Percentiles rank a stretch among this genome's conserved stretches.
phyloP scores from a whole-genome alignment of 2,329 filamentous ascomycete species.

The Bipolaris victoriae region DNA sequence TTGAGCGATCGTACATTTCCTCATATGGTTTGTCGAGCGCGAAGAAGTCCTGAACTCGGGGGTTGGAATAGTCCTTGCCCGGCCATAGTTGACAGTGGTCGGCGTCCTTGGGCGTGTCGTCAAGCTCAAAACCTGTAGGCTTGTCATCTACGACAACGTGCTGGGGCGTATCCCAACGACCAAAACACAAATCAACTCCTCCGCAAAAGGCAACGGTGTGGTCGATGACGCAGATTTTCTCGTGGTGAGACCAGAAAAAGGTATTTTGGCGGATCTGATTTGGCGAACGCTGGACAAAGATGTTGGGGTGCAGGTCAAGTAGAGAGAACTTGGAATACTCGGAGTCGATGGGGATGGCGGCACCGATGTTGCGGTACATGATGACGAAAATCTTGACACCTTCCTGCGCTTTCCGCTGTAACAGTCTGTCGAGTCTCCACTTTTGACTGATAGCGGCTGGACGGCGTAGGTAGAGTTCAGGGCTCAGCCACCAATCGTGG shows the following conservation, averaged over 20 bases:
- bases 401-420: constrained; percentile 92
- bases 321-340: constrained; percentile 98
- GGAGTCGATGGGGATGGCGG: constrained; percentile 95
- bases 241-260: constrained; percentile 99
- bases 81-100: constrained; percentile 97
- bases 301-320: constrained; percentile 91
- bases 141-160: constrained; percentile 92
- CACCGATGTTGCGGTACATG: constrained; percentile 96
- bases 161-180: constrained; percentile 95
- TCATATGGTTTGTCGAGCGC: constrained; percentile 92
- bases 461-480: constrained; percentile 91
- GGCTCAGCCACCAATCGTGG: constrained; percentile 98
- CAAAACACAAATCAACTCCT: constrained; percentile 95
- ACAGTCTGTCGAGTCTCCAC: constrained; percentile 89
- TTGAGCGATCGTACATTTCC: constrained; percentile 95
- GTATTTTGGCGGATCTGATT: constrained; percentile 99
- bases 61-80: constrained; percentile 98
- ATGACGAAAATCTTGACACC: constrained; percentile 98
- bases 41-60: constrained; percentile 93
- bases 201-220: constrained; percentile 95
- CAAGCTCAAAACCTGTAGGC: constrained; percentile 87
- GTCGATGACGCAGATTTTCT: constrained; percentile 96
- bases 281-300: constrained; percentile 93
- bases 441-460: constrained; percentile 97
- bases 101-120: constrained; percentile 75